Evolutionary conservation across 176 grass and related monocot genomes (phyloP).

Genomic region (Ensete glaucum): DNA sequence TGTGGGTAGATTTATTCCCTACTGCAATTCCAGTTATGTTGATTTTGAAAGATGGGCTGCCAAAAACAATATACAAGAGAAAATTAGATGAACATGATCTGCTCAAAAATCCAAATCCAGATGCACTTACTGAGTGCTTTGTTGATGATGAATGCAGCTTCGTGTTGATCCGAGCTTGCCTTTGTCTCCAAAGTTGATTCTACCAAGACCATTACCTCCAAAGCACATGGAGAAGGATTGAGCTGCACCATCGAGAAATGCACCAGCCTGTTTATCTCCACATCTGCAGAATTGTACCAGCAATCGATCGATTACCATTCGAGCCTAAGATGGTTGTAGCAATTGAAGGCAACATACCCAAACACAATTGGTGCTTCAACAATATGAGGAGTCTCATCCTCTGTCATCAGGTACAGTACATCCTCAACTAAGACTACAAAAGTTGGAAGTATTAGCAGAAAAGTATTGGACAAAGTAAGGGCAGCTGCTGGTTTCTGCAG

Average conservation of each 20-base stretch:
- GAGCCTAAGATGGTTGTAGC: background rate
- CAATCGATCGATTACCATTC: background rate
- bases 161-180: conserved; percentile 74
- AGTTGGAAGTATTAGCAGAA: conserved; percentile 77
- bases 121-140: conserved; percentile 39
- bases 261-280: conserved; percentile 64
- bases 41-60: conserved; percentile 79
- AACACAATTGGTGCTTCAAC: conserved; percentile 57
- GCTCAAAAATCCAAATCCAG: background rate
- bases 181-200: conserved; percentile 86
- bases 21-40: conserved; percentile 43
- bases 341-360: conserved; percentile 35
- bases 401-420: conserved; percentile 53
- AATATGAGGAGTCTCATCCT: conserved; percentile 30
- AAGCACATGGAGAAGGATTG: conserved; percentile 99
- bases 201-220: conserved; percentile 43
- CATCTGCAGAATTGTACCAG: conserved; percentile 44
- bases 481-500: conserved; percentile 37
- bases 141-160: conserved; percentile 60
- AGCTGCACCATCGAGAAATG: conserved; percentile 60
- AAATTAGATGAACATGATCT: background rate
- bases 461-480: conserved; percentile 54
- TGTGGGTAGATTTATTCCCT: conserved; percentile 26
- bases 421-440: conserved; percentile 70
- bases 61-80: conserved; percentile 3